Percentiles rank a stretch among this genome's conserved stretches.
These are phyloP conservation scores for Pseudonitzschia delicatissima DNA, from an alignment of 108 stramenopile species.

Conservation along the genomic window DNA sequence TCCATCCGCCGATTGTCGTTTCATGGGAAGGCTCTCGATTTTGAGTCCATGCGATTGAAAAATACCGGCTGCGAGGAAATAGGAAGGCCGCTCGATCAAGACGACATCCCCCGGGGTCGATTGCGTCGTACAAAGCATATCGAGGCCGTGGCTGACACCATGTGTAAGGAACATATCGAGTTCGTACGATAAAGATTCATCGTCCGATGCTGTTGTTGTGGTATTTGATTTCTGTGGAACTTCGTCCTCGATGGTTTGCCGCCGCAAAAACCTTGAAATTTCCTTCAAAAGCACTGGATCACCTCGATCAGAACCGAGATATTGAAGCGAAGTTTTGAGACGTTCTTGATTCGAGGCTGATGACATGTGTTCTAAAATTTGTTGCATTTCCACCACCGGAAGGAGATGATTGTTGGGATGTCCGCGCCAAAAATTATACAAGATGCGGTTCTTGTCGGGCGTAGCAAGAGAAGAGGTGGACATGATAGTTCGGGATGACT, in stretches of 20 bases:
- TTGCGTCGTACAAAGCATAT: slow-evolving; percentile 49
- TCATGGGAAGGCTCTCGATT: slow-evolving; percentile 52
- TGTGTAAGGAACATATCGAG: slow-evolving; percentile 53
- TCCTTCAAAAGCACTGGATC: slow-evolving; percentile 30
- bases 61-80: slow-evolving; percentile 58
- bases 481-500: background rate
- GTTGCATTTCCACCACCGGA: slow-evolving; percentile 46
- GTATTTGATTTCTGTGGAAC: background rate
- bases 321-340: slow-evolving; percentile 31
- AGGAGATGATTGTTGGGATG: slow-evolving; percentile 55
- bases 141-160: slow-evolving; percentile 70
- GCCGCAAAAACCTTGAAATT: slow-evolving; percentile 43
- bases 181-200: background rate
- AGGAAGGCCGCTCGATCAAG: slow-evolving; percentile 59
- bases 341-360: slow-evolving; percentile 14
- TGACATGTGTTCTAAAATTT: slow-evolving; percentile 28
- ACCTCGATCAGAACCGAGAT: slow-evolving; percentile 42
- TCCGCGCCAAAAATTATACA: slow-evolving; percentile 51
- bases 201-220: background rate
- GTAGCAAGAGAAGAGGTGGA: background rate
- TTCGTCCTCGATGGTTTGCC: slow-evolving; percentile 44
- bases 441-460: background rate
- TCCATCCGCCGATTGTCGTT: background rate
- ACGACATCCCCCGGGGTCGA: slow-evolving; percentile 57
- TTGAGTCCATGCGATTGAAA: slow-evolving; percentile 52